Base-by-base conservation (phyloP, 2,329 filamentous ascomycete species). In the Pseudogymnoascus sp. region DNA sequence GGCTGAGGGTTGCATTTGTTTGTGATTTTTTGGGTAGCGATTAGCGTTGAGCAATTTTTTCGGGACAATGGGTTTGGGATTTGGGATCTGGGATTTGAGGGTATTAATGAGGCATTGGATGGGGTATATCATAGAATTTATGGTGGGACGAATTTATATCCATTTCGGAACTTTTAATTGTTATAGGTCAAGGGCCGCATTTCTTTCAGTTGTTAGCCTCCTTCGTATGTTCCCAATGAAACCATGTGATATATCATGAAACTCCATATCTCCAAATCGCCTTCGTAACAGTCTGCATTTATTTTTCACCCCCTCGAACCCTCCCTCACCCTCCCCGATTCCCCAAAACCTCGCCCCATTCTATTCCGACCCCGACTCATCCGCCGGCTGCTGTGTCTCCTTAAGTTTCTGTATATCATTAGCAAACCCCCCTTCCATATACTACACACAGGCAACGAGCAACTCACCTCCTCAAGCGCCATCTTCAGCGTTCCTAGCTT, bases 401-500 rank as follows among this genome's bases (percentile, higher is more conserved):
- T 70, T 72, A 14, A 74, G 66, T 31, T 65, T 64, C 72, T 74
- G 53, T 24, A 24, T 67, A 61, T 68, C 37, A 4, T 10, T 16
- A 44, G 37, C 14, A 37, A 6, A 16, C 26, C 21, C 11, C 50
- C 13, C 2, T 29, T 14, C 47, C 26, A 26, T n/a, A n/a, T n/a
- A n/a, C n/a, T n/a, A n/a, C n/a, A n/a, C n/a, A n/a, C n/a, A n/a
- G n/a, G n/a, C 59, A 63, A 59, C 68, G 6, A 29, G 26, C 11
- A 26, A 71, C 80, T 66, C 73, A 90, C 89, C 61, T 86, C 82
- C 65, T 91, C 88, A 10, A 93, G 80, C 69, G 82, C 83, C 62
- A 77, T 74, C 77, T 93, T 91, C 67, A 93, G 78, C 64, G 83
- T 75, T 1, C 80, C 78, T 61, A 91, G 78, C 82, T 89, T 91